Base-by-base conservation (phyloP, 192 early-diverging fungal species). In the Hyaloraphidium curvatum region DNA sequence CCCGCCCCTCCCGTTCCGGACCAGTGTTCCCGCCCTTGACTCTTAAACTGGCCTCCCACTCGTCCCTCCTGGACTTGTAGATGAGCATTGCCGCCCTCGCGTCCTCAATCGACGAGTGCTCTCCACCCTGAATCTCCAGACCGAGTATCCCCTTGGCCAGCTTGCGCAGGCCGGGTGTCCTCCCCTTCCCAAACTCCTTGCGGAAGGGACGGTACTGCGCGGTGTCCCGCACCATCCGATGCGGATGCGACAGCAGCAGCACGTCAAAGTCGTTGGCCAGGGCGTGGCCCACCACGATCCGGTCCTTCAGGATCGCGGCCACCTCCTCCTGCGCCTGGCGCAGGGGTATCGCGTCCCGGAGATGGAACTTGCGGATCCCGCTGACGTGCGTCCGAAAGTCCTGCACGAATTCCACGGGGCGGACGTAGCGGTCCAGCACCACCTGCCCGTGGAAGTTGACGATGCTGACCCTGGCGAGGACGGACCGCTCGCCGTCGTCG, bases 41-140 rank as follows among this genome's bases (percentile, higher is more conserved):
- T 37, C n/a, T n/a, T n/a, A n/a, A n/a, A n/a, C n/a, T n/a, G n/a
- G n/a, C 52, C 53, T 98, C 94, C 91, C 91, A 97, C 3, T 80
- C 76, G 0, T 73, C 62, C 64, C 83, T 83, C 50, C 76, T 76
- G 56, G 82, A 82, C 54, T 79, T 75, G 67, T 89, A 98, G 2
- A 98, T 57, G 39, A 89, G 57, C 78, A 98, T 93, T 2, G 88
- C 75, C 23, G 87, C 79, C 52, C 79, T 71, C 0, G 92, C 92
- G 71, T 96, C 94, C 35, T 88, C 82, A 1, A 86, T 84, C 4
- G 87, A 87, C 17, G 82, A 89, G 64, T 98, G 92, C 57, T 72
- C 73, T 28, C 85, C 87, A 11, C 72, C 57, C 61, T 97, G 91
- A 60, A 98, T 92, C 22, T 68, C 74, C n/a, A 91, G 62, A 2